A percentile compares a stretch with the other conserved stretches of the same genome.
phyloP scores from a whole-genome alignment of 352 stramenopile genomes.

The Hyaloperonospora arabidopsidis region DNA sequence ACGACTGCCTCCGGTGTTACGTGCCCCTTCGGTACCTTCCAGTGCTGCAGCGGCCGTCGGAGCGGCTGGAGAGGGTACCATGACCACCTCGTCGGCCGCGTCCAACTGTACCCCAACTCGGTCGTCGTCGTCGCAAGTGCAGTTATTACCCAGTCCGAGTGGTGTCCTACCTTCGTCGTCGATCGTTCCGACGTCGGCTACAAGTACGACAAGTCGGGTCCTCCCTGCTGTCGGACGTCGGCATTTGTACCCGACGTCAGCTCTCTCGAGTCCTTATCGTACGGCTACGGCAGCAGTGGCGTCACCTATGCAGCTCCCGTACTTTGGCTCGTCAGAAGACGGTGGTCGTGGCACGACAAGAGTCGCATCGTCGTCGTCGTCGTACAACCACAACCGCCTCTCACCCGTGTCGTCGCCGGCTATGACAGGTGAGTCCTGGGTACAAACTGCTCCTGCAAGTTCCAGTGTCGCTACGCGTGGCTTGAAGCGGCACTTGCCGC shows the following conservation, averaged over 20 bases:
- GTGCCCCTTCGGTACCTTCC: constrained; percentile 5
- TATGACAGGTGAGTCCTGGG: constrained; percentile 24
- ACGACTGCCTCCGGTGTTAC: constrained; percentile 34
- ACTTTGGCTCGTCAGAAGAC: constrained; percentile 8
- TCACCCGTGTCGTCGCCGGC: constrained; percentile 25
- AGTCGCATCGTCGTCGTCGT: constrained; percentile 4
- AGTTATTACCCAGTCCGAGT: not conserved
- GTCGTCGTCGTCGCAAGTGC: constrained; percentile 1
- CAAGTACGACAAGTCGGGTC: constrained; percentile 2
- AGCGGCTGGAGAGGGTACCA: not conserved
- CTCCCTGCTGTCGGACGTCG: constrained; percentile 12
- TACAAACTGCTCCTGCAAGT: constrained; percentile 6
- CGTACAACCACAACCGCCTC: constrained; percentile 18
- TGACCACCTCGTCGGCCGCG: constrained; percentile 2
- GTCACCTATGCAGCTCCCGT: constrained; percentile 20
- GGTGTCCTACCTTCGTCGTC: not conserved
- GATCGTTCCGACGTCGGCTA: not conserved
- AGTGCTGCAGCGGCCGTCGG: no score
- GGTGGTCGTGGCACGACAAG: constrained; percentile 16
- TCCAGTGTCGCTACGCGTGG: constrained; percentile 13
- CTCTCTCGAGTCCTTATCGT: constrained; percentile 9
- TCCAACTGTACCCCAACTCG: not conserved
- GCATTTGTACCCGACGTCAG: constrained; percentile 11
- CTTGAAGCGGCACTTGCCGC: constrained; percentile 35
- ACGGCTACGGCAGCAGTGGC: not conserved